Evolutionary conservation across 441 rosid species (phyloP), one percentile per base, ranked within the genome.

Genomic region (Theobroma grandiflorum): DNA sequence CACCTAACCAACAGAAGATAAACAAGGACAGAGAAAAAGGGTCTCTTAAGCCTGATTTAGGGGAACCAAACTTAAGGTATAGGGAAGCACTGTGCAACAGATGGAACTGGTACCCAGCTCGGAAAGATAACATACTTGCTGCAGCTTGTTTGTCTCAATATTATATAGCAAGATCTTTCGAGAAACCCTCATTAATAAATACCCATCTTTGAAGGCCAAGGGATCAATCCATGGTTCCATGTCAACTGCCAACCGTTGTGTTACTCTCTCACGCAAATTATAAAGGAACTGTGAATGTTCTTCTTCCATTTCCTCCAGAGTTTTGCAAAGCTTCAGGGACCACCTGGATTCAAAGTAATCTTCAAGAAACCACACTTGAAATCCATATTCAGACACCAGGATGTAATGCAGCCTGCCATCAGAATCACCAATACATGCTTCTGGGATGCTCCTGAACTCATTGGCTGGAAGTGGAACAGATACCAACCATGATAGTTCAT

Each of bases 281-380:
- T 33, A 15, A 43, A 84, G n/a, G 72, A 74, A 59, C 7, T 9
- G 4, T 43, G 83, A 49, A 58, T 86, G 77, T 53, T 88, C 82
- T 31, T 77, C 78, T 74, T 88, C 89, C 78, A 88, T 58, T 77
- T 15, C 67, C 40, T 62, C 80, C 35, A 86, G 57, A 22, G 86
- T 42, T 77, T 83, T 84, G 0, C 84, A 47, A 37, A 47, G 45
- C 74, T 82, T 62, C 40, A 88, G 76, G 11, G 82, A 83, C 90
- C 90, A 88, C 1, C 10, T 83, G 57, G 62, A 73, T 40, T 88
- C 89, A 55, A 84, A 88, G 76, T 81, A 78, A 33, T 88, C 85
- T 63, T 88, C 89, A n/a, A 88, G 85, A 65, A 59, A 37, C 90
- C 90, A 88, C 20, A 86, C 55, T 6, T 83, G 86, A 47, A 86